A percentile compares a stretch with the other conserved stretches of the same genome.
Conservation (phyloP, 176 grass and related monocot species). For the Coix lacrymajobi region DNA sequence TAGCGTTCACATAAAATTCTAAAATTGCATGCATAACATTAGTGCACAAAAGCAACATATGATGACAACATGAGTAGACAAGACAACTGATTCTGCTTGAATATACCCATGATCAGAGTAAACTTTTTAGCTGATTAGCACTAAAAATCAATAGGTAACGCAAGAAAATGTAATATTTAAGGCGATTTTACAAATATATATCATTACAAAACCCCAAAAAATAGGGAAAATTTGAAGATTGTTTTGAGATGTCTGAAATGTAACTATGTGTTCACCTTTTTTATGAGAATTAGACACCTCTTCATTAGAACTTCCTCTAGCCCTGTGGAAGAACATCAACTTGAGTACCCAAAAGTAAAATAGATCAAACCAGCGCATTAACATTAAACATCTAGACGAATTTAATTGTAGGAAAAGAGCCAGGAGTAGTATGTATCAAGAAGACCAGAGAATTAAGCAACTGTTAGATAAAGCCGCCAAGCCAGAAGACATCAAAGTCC, state of each 20-base stretch:
- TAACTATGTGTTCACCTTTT: not conserved
- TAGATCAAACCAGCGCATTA: not conserved
- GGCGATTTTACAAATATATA: not conserved
- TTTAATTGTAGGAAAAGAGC: not conserved
- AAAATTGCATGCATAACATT: too few species aligned
- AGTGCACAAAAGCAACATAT: not conserved
- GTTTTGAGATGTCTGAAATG: not conserved
- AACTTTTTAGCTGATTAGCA: not conserved
- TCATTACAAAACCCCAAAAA: too few species aligned
- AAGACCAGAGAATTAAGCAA: not conserved
- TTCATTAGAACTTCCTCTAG: not conserved
- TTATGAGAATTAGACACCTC: not conserved
- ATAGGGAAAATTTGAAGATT: too few species aligned
- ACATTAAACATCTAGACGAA: too few species aligned
- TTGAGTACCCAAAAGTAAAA: not conserved
- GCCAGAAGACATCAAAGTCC: not conserved
- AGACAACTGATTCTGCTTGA: not conserved
- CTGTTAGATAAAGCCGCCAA: not conserved
- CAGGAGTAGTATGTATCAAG: not conserved
- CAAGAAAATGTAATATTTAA: not conserved
- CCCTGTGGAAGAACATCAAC: not conserved
- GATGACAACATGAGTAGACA: not conserved
- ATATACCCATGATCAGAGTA: not conserved
- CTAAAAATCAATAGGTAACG: not conserved
- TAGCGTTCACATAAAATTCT: not conserved